A percentile compares a stretch with the other conserved stretches of the same genome.
phyloP scores from a whole-genome alignment of 306 rosid species.

The Castanopsis chinensis region DNA sequence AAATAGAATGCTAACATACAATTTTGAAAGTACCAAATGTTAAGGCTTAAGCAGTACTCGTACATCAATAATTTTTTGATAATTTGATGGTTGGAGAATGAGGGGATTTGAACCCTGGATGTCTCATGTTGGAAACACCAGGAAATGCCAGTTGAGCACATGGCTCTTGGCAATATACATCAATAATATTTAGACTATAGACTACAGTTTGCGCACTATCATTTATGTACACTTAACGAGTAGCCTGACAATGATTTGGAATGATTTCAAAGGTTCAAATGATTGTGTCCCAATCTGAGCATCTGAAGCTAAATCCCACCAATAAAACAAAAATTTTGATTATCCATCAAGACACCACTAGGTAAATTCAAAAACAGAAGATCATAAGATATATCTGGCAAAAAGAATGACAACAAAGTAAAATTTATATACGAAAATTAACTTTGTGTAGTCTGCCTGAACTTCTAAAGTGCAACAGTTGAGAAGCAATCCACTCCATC shows the following conservation, averaged over 20 bases:
- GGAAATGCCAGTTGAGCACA: too few species aligned
- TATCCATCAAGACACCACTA: not conserved
- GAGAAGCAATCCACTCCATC: constrained; percentile 91
- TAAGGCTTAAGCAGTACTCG: not conserved
- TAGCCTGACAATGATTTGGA: too few species aligned
- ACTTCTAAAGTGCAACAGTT: constrained; percentile 36
- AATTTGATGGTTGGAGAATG: too few species aligned
- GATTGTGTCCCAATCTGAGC: too few species aligned
- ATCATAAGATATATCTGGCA: too few species aligned
- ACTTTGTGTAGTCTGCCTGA: constrained; percentile 79
- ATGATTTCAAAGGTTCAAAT: too few species aligned
- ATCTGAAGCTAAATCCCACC: not conserved
- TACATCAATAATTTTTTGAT: not conserved
- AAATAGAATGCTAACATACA: not conserved
- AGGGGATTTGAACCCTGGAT: too few species aligned
- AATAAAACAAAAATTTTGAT: not conserved
- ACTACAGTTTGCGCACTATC: too few species aligned
- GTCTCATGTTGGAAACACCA: too few species aligned
- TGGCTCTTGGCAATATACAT: too few species aligned
- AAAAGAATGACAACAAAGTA: not conserved
- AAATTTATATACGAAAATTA: constrained; percentile 8
- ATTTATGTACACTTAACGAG: too few species aligned
- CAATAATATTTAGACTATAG: too few species aligned
- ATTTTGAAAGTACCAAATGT: not conserved
- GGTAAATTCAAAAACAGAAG: not conserved